Conservation (phyloP, 768 basidiomycete species). For the Gelatoporia subvermispora region DNA sequence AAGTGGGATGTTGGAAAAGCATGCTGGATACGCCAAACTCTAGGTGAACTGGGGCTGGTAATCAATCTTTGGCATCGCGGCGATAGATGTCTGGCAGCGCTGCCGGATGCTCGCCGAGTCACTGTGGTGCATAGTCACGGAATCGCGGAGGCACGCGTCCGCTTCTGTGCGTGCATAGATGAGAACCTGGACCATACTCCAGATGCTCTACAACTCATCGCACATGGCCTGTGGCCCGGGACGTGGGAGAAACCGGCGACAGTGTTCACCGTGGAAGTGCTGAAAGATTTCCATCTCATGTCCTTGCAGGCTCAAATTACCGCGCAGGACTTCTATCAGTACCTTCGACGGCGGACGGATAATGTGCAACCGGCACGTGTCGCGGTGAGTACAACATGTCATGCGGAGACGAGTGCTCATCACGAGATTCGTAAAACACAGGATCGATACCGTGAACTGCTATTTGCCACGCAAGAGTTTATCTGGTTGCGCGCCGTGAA, state of each 20-base stretch:
- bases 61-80: neutral
- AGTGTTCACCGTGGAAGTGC: neutral
- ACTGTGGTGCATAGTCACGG: slow-evolving; percentile 1
- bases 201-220: neutral
- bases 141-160: neutral
- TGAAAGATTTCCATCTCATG: neutral
- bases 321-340: slow-evolving; percentile 1
- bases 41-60: neutral
- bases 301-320: neutral
- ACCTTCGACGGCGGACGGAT: neutral
- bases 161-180: neutral
- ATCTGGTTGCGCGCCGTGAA: neutral
- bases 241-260: slow-evolving; percentile 1
- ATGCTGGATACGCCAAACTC: neutral
- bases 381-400: no score
- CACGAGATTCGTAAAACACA: no score
- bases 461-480: neutral
- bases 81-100: neutral
- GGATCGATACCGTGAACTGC: slow-evolving; percentile 5
- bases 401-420: no score
- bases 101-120: neutral
- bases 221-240: neutral
- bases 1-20: no score
- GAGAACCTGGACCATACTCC: neutral
- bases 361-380: neutral